A percentile compares a stretch with the other conserved stretches of the same genome.
Evolutionary conservation across 192 early-diverging fungal species (phyloP).

Genomic region (Backusella tarrabulga): DNA sequence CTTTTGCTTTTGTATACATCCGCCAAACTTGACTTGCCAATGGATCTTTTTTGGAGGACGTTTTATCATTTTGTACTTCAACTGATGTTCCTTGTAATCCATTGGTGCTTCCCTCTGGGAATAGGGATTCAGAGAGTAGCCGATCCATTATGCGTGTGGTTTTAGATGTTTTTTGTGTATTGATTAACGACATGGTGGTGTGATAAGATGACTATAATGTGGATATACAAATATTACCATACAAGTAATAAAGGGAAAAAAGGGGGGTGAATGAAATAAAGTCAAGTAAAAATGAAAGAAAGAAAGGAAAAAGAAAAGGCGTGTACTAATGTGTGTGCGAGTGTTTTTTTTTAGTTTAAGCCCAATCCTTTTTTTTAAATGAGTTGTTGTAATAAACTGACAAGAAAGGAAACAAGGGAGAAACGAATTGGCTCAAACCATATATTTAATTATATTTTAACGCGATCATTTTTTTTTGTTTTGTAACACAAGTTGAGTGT

Average conservation of each 20-base stretch:
- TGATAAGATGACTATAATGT: constrained; percentile 6
- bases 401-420: constrained; percentile 1
- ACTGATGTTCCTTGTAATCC: background rate
- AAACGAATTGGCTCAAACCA: constrained; percentile 2
- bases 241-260: background rate
- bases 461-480: constrained; percentile 10
- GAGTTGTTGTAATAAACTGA: background rate
- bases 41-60: constrained; percentile 37
- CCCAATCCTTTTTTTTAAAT: background rate
- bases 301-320: background rate
- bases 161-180: background rate
- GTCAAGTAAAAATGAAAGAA: background rate
- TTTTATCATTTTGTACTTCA: background rate
- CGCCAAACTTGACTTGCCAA: constrained; percentile 66
- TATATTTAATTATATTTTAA: constrained; percentile 13
- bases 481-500: background rate
- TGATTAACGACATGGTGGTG: constrained; percentile 11
- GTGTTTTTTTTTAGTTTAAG: background rate
- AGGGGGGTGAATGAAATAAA: background rate
- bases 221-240: constrained; percentile 15
- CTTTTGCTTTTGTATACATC: constrained; percentile 78
- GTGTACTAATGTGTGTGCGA: background rate
- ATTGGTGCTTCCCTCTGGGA: background rate
- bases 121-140: constrained; percentile 12
- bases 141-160: constrained; percentile 2